Evolutionary conservation across 805 yeast genomes (phyloP).

Genomic region (Ogataea corticis): DNA sequence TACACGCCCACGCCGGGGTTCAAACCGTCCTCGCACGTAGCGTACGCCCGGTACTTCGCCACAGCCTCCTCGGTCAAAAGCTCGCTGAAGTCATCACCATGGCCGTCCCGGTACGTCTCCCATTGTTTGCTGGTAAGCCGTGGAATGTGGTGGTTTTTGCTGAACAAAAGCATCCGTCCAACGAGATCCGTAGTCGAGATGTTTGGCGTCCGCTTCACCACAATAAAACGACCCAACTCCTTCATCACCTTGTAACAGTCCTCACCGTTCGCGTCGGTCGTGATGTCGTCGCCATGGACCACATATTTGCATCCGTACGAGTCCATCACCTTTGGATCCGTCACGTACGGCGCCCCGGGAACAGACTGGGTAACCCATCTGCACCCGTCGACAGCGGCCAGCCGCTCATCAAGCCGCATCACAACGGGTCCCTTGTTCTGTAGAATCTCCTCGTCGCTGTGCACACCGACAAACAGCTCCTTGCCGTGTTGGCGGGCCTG

Average conservation of each 20-base stretch:
- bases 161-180: conserved; percentile 73
- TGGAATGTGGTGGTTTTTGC: conserved; percentile 57
- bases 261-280: conserved; percentile 92
- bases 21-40: conserved; percentile 63
- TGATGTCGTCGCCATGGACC: conserved; percentile 98
- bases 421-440: conserved; percentile 92
- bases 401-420: conserved; percentile 78
- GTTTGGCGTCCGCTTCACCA: conserved; percentile 92
- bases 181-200: conserved; percentile 95
- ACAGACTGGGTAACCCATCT: conserved; percentile 81
- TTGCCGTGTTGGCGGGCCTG: conserved; percentile 86
- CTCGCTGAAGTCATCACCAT: conserved; percentile 4
- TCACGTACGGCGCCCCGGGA: conserved; percentile 88
- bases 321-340: conserved; percentile 80
- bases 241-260: conserved; percentile 88
- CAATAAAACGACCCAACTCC: conserved; percentile 79
- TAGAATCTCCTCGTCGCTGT: conserved; percentile 83
- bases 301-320: conserved; percentile 76
- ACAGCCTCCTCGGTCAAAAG: conserved; percentile 38
- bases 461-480: conserved; percentile 83
- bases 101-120: conserved; percentile 7
- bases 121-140: conserved; percentile 33
- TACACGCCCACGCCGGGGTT: conserved; percentile 59
- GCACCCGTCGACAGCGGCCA: conserved; percentile 84
- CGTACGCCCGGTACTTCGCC: conserved; percentile 52